Evolutionary conservation across 768 basidiomycete genomes (phyloP).

Genomic region (Mrakia blollopis): DNA sequence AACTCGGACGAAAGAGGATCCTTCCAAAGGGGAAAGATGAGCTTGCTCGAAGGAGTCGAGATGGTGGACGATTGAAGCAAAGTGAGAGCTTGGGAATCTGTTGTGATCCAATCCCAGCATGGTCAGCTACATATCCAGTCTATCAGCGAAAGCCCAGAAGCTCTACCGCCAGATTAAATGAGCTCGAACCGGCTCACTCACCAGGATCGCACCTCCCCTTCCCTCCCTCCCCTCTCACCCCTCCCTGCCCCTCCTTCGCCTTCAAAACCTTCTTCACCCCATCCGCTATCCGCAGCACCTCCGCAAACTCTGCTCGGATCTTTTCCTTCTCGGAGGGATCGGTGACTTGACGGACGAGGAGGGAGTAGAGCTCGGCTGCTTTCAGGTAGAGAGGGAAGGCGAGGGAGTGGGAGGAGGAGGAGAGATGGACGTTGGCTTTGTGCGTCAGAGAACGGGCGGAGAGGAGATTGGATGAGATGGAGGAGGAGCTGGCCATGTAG

Average conservation of each 20-base stretch:
- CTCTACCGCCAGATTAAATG: neutral
- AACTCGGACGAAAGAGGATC: conserved; percentile 6
- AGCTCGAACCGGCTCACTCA: conserved; percentile 11
- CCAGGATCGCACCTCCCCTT: conserved; percentile 21
- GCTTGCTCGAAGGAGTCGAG: conserved; percentile 6
- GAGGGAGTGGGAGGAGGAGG: neutral
- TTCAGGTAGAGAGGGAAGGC: conserved; percentile 29
- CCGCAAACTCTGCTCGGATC: conserved; percentile 8
- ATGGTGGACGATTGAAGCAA: conserved; percentile 9
- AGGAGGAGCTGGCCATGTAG: neutral
- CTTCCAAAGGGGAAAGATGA: conserved; percentile 20
- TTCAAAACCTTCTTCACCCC: conserved; percentile 6
- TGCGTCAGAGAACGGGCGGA: conserved; percentile 8
- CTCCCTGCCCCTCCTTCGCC: conserved; percentile 14
- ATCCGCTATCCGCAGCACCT: conserved; percentile 9
- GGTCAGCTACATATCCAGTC: neutral
- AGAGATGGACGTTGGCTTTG: conserved; percentile 18
- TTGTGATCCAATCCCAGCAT: neutral
- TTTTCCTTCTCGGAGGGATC: neutral
- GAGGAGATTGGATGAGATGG: neutral
- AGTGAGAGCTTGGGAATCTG: conserved; percentile 6
- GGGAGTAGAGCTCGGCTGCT: conserved; percentile 25
- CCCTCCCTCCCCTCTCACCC: conserved; percentile 7
- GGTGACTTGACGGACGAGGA: conserved; percentile 20
- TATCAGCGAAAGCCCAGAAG: no score